Percentiles rank a stretch among this genome's conserved stretches.
phyloP scores from a whole-genome alignment of 176 grass and related monocot species.

The Cenchrus fungigraminus region DNA sequence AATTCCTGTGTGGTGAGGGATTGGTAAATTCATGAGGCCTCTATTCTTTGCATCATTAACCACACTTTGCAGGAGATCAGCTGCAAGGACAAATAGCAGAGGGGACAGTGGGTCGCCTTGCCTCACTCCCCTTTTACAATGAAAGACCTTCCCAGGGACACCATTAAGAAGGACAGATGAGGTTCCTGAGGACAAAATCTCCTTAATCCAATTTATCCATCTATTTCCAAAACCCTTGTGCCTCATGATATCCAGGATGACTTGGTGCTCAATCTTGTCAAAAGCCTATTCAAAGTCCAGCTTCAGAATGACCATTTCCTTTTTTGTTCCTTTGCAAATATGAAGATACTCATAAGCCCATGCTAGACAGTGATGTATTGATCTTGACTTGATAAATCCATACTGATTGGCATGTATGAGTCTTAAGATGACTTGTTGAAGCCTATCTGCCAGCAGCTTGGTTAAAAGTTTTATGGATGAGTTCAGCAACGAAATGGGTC shows the following conservation, averaged over 20 bases:
- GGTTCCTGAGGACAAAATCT: no score
- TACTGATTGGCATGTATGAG: not conserved
- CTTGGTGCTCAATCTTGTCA: not conserved
- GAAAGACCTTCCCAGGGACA: not conserved
- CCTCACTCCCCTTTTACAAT: no score
- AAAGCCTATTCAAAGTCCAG: not conserved
- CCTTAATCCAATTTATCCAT: no score
- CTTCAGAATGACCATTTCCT: not conserved
- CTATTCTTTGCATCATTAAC: not conserved
- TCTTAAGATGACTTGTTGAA: no score
- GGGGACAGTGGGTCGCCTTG: no score
- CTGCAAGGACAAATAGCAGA: not conserved
- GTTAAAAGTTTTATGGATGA: no score
- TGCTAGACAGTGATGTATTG: not conserved
- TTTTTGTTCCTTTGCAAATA: no score
- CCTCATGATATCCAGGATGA: not conserved
- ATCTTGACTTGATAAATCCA: not conserved
- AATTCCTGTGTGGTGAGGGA: fast-evolving
- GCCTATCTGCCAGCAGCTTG: no score
- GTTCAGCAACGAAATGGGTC: no score
- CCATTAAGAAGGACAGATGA: not conserved
- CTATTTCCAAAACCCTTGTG: not conserved
- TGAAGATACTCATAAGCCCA: not conserved
- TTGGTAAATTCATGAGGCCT: not conserved
- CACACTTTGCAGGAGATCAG: not conserved